Evolutionary conservation across 768 basidiomycete species (phyloP).

Genomic region (Tubosaeta brunneosetosa): DNA sequence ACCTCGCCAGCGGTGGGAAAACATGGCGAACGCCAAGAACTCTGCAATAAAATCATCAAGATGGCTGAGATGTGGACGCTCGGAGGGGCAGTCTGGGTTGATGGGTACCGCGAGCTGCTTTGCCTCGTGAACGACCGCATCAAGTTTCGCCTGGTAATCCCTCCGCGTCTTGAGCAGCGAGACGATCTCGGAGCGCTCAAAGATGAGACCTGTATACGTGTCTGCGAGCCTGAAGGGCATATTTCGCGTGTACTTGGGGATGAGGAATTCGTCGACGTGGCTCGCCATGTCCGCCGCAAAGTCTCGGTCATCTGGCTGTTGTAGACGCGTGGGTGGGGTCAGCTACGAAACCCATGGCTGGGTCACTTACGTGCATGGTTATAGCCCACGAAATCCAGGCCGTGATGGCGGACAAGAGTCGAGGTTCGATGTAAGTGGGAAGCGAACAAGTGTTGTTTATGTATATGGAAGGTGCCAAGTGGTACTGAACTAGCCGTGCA

Average conservation of each 20-base stretch:
- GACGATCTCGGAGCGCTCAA: constrained; percentile 14
- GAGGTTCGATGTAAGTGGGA: background rate
- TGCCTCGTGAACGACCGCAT: constrained; percentile 2
- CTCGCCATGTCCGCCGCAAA: constrained; percentile 12
- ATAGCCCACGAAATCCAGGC: background rate
- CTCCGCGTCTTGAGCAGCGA: constrained; percentile 12
- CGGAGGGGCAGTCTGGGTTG: background rate
- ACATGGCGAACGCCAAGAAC: constrained; percentile 25
- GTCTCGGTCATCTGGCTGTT: background rate
- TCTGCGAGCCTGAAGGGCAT: constrained; percentile 25
- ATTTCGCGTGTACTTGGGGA: constrained; percentile 9
- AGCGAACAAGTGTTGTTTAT: background rate
- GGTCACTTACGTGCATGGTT: constrained; percentile 7
- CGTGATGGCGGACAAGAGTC: background rate
- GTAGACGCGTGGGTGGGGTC: background rate
- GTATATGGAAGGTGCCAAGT: too few species aligned
- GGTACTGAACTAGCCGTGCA: too few species aligned
- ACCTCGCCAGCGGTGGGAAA: constrained; percentile 24
- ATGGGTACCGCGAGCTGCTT: background rate
- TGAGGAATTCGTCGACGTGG: constrained; percentile 13
- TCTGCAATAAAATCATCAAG: constrained; percentile 13
- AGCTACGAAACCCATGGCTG: background rate
- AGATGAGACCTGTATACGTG: constrained; percentile 24
- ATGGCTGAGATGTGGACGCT: background rate
- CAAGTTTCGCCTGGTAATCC: constrained; percentile 10